Conservation (phyloP, 495 filamentous ascomycete genomes). For the Aspergillus sclerotioniger region DNA sequence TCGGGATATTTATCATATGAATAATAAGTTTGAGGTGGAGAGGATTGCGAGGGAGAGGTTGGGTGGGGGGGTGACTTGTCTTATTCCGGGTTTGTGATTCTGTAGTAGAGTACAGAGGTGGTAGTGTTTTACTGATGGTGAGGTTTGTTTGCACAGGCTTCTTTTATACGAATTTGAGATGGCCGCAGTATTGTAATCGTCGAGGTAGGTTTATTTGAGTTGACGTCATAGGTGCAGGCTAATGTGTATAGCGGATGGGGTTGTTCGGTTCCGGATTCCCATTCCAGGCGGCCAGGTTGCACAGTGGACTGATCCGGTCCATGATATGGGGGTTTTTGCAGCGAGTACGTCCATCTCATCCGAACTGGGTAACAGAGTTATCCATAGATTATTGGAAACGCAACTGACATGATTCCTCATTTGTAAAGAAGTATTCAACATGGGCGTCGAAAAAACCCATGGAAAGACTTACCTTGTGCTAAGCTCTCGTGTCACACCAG, state of each 20-base stretch:
- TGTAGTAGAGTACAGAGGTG: background rate
- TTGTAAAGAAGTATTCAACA: too few species aligned
- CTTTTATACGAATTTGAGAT: constrained; percentile 20
- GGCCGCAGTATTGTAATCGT: constrained; percentile 21
- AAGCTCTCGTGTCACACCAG: too few species aligned
- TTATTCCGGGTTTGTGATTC: constrained; percentile 22
- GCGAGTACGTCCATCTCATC: constrained; percentile 16
- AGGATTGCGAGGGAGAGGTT: constrained; percentile 14
- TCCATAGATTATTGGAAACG: too few species aligned
- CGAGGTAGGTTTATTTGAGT: constrained; percentile 1
- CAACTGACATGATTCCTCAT: too few species aligned
- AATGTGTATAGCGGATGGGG: constrained; percentile 13
- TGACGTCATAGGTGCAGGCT: background rate
- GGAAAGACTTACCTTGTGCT: constrained; percentile 22
- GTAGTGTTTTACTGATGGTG: background rate
- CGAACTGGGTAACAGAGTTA: too few species aligned
- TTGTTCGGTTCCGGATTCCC: constrained; percentile 20
- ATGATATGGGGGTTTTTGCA: constrained; percentile 23
- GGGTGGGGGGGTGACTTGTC: constrained; percentile 9
- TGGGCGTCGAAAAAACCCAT: constrained; percentile 14
- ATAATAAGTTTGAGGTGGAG: constrained; percentile 21
- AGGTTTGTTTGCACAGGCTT: constrained; percentile 11
- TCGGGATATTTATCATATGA: constrained; percentile 17
- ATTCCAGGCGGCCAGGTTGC: constrained; percentile 12
- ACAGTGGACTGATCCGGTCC: constrained; percentile 20